phyloP scores from a whole-genome alignment of 305 asterid species.

The Fraxinus baroniana region DNA sequence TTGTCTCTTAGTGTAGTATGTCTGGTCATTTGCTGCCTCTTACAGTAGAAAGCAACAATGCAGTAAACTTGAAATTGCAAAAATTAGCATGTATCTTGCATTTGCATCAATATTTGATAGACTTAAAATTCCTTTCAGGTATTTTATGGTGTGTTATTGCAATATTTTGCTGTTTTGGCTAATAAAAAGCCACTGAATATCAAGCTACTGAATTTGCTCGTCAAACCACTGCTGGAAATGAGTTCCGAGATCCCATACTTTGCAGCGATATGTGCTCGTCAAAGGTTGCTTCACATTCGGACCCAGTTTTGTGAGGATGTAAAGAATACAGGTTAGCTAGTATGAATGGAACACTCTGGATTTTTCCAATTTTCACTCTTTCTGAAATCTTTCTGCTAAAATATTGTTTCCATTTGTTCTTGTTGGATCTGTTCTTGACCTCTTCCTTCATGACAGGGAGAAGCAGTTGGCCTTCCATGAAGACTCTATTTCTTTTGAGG shows the following conservation, averaged over 20 bases:
- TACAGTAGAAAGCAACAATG: neutral
- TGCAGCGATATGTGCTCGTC: conserved; percentile 97
- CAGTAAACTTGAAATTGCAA: neutral
- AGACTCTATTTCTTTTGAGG: conserved; percentile 76
- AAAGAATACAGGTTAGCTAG: conserved; percentile 60
- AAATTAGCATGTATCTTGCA: neutral
- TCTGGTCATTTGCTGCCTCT: neutral
- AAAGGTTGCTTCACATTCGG: conserved; percentile 66
- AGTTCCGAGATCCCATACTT: conserved; percentile 88
- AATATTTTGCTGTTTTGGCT: conserved; percentile 86
- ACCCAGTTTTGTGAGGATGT: conserved; percentile 60
- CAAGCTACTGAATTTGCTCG: conserved; percentile 66
- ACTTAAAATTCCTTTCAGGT: conserved; percentile 40
- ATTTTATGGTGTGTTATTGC: conserved; percentile 82
- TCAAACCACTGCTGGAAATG: conserved; percentile 88
- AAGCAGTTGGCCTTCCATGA: conserved; percentile 88
- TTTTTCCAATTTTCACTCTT: neutral
- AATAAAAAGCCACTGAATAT: conserved; percentile 67
- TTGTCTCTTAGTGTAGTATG: neutral
- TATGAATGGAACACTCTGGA: neutral
- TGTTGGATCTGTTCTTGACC: conserved; percentile 15
- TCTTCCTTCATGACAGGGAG: conserved; percentile 44
- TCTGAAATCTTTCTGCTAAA: neutral
- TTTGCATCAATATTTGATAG: neutral
- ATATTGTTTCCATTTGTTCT: neutral